These are phyloP conservation scores for Amauroascus niger DNA, from an alignment of 2,329 filamentous ascomycete genomes.

Conservation along the genomic window DNA sequence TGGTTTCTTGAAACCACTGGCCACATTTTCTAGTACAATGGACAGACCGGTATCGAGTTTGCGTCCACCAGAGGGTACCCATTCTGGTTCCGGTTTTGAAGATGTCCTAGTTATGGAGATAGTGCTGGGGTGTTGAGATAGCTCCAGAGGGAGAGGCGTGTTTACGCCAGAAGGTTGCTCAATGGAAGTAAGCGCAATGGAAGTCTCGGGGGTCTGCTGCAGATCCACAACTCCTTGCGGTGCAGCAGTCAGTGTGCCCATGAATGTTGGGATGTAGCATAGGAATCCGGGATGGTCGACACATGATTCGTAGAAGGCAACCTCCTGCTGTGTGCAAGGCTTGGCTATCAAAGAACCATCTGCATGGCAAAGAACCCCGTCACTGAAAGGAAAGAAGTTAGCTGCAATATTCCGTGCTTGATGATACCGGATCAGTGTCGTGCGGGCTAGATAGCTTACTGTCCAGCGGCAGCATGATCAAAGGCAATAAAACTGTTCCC, in stretches of 20 bases:
- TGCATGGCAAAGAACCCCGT: constrained; percentile 76
- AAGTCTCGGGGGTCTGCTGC: constrained; percentile 44
- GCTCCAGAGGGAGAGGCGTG: constrained; percentile 19
- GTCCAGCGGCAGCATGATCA: constrained; percentile 39
- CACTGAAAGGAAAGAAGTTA: constrained; percentile 44
- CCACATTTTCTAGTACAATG: constrained; percentile 76
- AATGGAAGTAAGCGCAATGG: constrained; percentile 18
- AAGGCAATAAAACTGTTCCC: constrained; percentile 36
- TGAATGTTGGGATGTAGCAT: constrained; percentile 71
- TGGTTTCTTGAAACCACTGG: constrained; percentile 67
- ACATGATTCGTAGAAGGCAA: constrained; percentile 79
- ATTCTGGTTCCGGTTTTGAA: constrained; percentile 24
- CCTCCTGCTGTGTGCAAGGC: constrained; percentile 76
- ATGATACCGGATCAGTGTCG: background rate
- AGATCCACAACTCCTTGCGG: constrained; percentile 35
- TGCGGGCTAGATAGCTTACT: constrained; percentile 33
- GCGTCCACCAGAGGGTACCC: constrained; percentile 46
- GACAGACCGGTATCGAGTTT: constrained; percentile 67
- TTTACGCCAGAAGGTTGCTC: constrained; percentile 10
- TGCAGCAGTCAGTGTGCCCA: constrained; percentile 67
- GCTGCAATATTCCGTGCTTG: background rate
- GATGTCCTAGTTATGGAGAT: constrained; percentile 22
- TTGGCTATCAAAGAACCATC: constrained; percentile 86
- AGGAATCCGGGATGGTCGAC: constrained; percentile 62
- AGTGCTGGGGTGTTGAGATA: constrained; percentile 20